Evolutionary conservation across 2,329 filamentous ascomycete species (phyloP), one percentile per base, ranked within the genome.

Genomic region (Tolypocladium inflatum): DNA sequence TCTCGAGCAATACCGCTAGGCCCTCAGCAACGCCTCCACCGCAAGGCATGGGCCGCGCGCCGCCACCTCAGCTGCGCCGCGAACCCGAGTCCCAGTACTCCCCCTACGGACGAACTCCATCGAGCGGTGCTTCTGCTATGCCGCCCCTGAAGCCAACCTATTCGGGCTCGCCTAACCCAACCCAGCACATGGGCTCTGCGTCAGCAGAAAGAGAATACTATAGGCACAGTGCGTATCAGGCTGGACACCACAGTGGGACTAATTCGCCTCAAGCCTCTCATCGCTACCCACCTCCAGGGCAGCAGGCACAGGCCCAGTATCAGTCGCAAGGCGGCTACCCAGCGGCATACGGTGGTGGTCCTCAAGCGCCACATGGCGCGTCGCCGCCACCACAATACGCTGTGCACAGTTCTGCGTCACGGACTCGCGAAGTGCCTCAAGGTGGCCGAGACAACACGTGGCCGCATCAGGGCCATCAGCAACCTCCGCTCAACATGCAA

Each of bases 371-470:
- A 4, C 77, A 77, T 62, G 72, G 74, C 26, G 74, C 76, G n/a
- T 80, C 80, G 8, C 77, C 81, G n/a, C 75, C 79, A n/a, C 76
- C 78, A 23, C 82, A 83, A 62, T 85, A 84, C 58, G 72, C 76
- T 0, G 67, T 74, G 11, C 80, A 84, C 64, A 72, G 74, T n/a
- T 64, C 75, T 26, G 67, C 72, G 17, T 66, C 77, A 15, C 73
- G 77, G 35, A 69, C 73, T 13, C 75, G 78, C 23, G 80, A 82
- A 52, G 62, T 69, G 19, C 65, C 76, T 0, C 71, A 64, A 56
- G 67, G 59, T 68, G 74, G 75, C 48, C 69, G 70, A 52, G 71
- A 73, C 37, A 67, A 64, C 41, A 62, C 73, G 9, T 74, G 74
- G 65, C 74, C 73, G 56, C 67, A 69, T 50, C 64, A 69, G 56